Conservation (phyloP, 2,329 filamentous ascomycete species). For the Albifimbria verrucaria region DNA sequence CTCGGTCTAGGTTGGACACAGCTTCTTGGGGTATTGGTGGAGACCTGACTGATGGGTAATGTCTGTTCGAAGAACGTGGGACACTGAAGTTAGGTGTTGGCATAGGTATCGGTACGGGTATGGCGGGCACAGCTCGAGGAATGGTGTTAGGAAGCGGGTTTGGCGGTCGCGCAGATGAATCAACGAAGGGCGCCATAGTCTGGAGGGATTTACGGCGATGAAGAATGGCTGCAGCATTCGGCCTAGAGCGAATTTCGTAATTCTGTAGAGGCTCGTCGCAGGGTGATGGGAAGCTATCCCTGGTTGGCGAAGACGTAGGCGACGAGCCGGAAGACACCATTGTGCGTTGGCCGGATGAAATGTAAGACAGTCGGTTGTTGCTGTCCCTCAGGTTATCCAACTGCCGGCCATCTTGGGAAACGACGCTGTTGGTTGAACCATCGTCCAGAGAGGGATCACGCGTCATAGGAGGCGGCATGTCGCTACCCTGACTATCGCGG, state of each 20-base stretch:
- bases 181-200: constrained; percentile 39
- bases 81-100: constrained; percentile 52
- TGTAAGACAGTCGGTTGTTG: constrained; percentile 53
- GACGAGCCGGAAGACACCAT: constrained; percentile 56
- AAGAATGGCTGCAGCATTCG: constrained; percentile 49
- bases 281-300: constrained; percentile 42
- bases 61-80: constrained; percentile 41
- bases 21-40: constrained; percentile 15
- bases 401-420: constrained; percentile 57
- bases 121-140: neutral
- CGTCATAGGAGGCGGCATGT: constrained; percentile 10
- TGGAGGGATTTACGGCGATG: constrained; percentile 52
- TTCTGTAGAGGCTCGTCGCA: constrained; percentile 15
- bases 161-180: constrained; percentile 26
- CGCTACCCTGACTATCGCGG: constrained; percentile 5
- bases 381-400: constrained; percentile 56
- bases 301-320: constrained; percentile 52
- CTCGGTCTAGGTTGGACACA: constrained; percentile 10
- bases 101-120: neutral
- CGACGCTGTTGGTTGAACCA: constrained; percentile 54
- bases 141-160: constrained; percentile 17
- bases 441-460: constrained; percentile 47
- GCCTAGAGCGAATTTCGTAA: constrained; percentile 40
- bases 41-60: constrained; percentile 39
- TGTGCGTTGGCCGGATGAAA: constrained; percentile 60